Evolutionary conservation across 148 eudicot species (phyloP), one percentile per base, ranked within the genome.

Genomic region (Cornus kousa): DNA sequence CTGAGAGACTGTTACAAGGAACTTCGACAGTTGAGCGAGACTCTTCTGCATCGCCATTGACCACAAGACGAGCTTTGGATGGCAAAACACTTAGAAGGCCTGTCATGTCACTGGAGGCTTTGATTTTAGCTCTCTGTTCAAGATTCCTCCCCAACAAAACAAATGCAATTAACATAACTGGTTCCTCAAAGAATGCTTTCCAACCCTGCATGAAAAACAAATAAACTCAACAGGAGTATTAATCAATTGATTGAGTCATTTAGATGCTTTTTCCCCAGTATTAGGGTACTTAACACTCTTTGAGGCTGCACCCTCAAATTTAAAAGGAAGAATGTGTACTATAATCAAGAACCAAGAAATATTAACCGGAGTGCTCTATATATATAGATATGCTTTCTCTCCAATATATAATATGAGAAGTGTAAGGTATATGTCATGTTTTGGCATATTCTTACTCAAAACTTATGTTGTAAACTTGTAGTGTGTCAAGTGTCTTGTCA

Each of bases 151-250:
- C 99, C 85, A 97, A 80, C 86, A 97, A 85, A 39, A 97, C 99
- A 84, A 97, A 97, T 66, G 98, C 99, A 80, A 97, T 97, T 87
- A 97, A 78, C 99, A 97, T 97, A 77, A 97, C 87, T 22, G 99
- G 98, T 76, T 93, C 98, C 83, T 93, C 98, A 82, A 91, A 93
- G 82, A 93, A 93, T 4, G 97, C 84, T 78, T 88, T 97, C 99
- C 99, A 97, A 3, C 99, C 98, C 99, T 97, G 87, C 40, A 86
- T 55, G 8, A 66, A 76, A 32, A 81, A 68, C 72, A 83, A 22
- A 74, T 53, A 65, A 33, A 68, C 24, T 57, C 20, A 80, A 74
- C 57, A 80, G 62, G 46, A 55, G 40, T 35, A 57, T 73, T 20
- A 37, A 70, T 71, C 67, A 81, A 74, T 57, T 65, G 64, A 74